Base-by-base conservation (phyloP, 1,139 yeast genomes). In the Starmera stellimalicola region DNA sequence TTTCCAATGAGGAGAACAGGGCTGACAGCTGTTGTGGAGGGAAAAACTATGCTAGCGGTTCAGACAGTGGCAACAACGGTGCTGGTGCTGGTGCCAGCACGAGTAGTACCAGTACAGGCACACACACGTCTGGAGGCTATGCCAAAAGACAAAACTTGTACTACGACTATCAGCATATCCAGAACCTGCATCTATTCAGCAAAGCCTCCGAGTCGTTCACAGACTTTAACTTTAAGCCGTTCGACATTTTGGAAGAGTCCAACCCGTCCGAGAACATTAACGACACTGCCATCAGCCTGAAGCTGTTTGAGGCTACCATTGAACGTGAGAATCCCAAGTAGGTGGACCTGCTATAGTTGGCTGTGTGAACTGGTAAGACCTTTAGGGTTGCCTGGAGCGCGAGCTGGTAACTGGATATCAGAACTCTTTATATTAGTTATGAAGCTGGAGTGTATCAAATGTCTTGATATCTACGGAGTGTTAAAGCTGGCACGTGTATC, bases 221-320 rank as follows among this genome's bases (percentile, higher is more conserved):
- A 9, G 65, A 58, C 17, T 58, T 67, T 34, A 54, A 48, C 16
- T 48, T 63, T 22, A 60, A 68, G 35, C 58, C 73, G 6, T 80
- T 77, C 55, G 91, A 81, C 47, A 56, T 82, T 35, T 62, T 83
- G 34, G 93, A 82, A 49, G 88, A 80, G 42, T 65, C 82, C 1
- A 70, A 71, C 40, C 64, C 71, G 0, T 58, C 63, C 1, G 57
- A 74, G 42, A 58, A 63, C 4, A 37, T 58, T 27, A 82, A 82
- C 51, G 87, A 79, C 45, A 76, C 78, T 2, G 75, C 87, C 19
- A 56, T 83, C 17, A 81, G 80, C 48, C 58, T 87, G 35, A 78
- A 81, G 41, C 59, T 80, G 37, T 85, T 88, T 52, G 91, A 81
- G 45, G 78, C 91, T 1, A 73, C 77, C 33, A 63, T 74, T 11